phyloP scores from a whole-genome alignment of 768 basidiomycete genomes.

The Sistotremastrum niveocremeum region DNA sequence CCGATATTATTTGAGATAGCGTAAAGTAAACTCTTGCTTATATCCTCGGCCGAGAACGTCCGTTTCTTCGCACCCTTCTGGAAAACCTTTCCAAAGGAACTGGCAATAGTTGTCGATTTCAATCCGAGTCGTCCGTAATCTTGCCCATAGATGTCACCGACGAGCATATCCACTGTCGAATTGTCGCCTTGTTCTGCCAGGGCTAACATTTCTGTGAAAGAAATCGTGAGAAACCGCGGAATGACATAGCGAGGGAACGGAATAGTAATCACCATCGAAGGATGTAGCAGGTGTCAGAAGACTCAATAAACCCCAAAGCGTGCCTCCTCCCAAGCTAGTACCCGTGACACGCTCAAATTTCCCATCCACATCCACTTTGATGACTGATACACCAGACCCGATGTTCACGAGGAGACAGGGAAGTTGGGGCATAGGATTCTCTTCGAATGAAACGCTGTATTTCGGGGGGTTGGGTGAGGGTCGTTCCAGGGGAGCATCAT shows the following conservation, averaged over 20 bases:
- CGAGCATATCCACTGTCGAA: conserved; percentile 91
- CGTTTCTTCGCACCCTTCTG: conserved; percentile 71
- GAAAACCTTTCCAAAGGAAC: conserved; percentile 97
- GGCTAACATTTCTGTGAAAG: conserved; percentile 75
- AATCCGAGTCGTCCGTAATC: conserved; percentile 92
- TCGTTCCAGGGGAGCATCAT: conserved; percentile 43
- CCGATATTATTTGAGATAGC: conserved; percentile 99
- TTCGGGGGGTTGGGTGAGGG: conserved; percentile 86
- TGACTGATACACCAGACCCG: conserved; percentile 93
- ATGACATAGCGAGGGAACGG: neutral
- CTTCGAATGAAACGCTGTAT: conserved; percentile 81
- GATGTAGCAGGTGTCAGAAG: conserved; percentile 87
- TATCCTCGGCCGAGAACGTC: conserved; percentile 81
- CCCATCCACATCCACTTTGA: conserved; percentile 94
- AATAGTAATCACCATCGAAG: conserved; percentile 75
- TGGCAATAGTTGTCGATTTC: conserved; percentile 96
- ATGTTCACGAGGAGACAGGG: conserved; percentile 97
- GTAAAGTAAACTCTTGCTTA: conserved; percentile 87
- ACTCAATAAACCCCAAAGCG: conserved; percentile 91
- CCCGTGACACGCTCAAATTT: conserved; percentile 93
- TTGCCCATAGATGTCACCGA: conserved; percentile 98
- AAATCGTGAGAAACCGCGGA: neutral
- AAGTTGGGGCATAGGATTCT: conserved; percentile 70
- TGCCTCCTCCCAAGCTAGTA: conserved; percentile 93
- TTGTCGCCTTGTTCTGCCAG: conserved; percentile 93